These are phyloP conservation scores for Wickerhamiella musiphila DNA, from an alignment of 805 yeast genomes.

Conservation along the genomic window DNA sequence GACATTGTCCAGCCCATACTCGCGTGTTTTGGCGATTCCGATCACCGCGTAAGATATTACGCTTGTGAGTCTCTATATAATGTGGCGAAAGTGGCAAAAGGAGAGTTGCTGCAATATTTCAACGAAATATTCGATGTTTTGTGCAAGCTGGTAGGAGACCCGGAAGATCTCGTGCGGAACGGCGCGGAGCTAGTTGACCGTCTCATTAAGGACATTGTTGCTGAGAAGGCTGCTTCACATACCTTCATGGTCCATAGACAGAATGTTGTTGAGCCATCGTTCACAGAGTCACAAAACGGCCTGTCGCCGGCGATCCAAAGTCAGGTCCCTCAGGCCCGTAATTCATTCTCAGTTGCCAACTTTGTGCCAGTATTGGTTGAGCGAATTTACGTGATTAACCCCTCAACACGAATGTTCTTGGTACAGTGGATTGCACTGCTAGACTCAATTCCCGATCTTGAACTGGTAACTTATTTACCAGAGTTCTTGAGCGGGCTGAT, in stretches of 20 bases:
- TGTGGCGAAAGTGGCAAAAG: conserved; percentile 91
- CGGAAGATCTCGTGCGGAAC: conserved; percentile 79
- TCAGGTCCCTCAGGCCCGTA: conserved; percentile 28
- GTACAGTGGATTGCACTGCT: conserved; percentile 89
- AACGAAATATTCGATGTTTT: conserved; percentile 89
- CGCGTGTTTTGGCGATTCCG: conserved; percentile 93
- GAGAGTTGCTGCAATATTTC: conserved; percentile 78
- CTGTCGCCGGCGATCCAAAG: conserved; percentile 17
- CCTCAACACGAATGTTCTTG: conserved; percentile 77
- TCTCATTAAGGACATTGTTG: conserved; percentile 80
- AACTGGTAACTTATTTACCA: conserved; percentile 72
- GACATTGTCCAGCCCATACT: conserved; percentile 82
- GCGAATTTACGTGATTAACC: conserved; percentile 80
- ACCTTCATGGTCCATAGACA: conserved; percentile 44
- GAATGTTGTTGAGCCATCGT: conserved; percentile 36
- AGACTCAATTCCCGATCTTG: conserved; percentile 84
- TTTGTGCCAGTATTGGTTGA: conserved; percentile 87
- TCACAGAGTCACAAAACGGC: conserved; percentile 35
- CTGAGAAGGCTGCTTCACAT: conserved; percentile 83
- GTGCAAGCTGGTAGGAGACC: conserved; percentile 76
- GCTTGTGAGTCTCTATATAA: conserved; percentile 94
- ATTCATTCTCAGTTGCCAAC: conserved; percentile 63
- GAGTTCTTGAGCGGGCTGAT: conserved; percentile 74
- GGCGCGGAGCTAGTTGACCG: conserved; percentile 90
- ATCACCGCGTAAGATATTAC: conserved; percentile 89